A percentile compares a stretch with the other conserved stretches of the same genome.
These are phyloP conservation scores for Colletotrichum sublineola DNA, from an alignment of 2,329 filamentous ascomycete species.

Conservation along the genomic window DNA sequence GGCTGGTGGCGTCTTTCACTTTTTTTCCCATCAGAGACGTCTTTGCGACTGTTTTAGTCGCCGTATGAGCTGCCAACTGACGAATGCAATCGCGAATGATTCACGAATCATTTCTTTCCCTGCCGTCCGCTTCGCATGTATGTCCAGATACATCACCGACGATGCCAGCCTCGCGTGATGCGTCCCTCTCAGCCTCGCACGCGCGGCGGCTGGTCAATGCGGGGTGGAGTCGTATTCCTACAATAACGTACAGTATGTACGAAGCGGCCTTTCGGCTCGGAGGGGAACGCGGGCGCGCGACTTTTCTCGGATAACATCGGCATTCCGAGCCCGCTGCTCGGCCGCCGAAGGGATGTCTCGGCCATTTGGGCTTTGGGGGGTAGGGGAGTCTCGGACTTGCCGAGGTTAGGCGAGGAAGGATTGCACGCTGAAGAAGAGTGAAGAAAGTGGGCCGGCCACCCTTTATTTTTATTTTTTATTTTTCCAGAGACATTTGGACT, in stretches of 20 bases:
- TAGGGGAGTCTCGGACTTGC: constrained; percentile 1
- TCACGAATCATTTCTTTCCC: not conserved
- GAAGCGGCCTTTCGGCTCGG: constrained; percentile 32
- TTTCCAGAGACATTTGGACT: not conserved
- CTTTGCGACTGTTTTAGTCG: not conserved
- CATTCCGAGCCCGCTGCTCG: constrained; percentile 34
- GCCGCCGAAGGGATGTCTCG: constrained; percentile 20
- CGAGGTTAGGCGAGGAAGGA: constrained; percentile 6
- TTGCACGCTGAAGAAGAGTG: constrained; percentile 11
- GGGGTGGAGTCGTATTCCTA: too few relatives aligned
- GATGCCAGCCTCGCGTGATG: not conserved
- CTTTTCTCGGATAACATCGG: constrained; percentile 34
- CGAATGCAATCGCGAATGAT: not conserved
- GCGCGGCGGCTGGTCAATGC: not conserved
- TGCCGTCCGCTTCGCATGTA: not conserved
- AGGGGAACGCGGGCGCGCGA: not conserved
- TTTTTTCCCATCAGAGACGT: not conserved
- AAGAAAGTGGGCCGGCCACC: not conserved
- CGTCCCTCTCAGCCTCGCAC: not conserved
- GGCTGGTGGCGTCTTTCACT: not conserved
- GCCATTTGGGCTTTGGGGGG: not conserved
- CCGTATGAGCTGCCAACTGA: not conserved
- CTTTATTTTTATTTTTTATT: not conserved
- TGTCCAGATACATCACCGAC: not conserved
- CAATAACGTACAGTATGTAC: too few relatives aligned